Base-by-base conservation (phyloP, 345 rosid genomes). In the Geranium brycei region DNA sequence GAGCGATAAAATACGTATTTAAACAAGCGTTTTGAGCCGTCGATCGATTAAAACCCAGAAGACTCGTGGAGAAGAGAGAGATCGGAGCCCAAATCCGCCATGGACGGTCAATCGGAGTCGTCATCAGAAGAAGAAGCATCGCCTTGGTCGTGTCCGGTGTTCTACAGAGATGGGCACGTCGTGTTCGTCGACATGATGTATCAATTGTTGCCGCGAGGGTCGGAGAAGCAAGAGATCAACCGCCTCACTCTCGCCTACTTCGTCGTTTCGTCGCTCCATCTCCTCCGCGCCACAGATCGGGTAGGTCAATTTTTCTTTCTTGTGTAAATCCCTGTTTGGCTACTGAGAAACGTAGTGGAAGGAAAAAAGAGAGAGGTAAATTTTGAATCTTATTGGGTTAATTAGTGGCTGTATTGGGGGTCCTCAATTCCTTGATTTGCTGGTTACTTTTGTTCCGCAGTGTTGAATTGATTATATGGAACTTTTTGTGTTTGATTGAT, bases 181-280 rank as follows among this genome's bases (percentile, higher is more conserved):
- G 30, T 72, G 35, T 93, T 56, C 79, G 60, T 86, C 60, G 65
- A 75, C 83, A 86, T 86, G 99, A 85, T 88, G 96, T 88, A 85
- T 75, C 75, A 80, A 70, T 31, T 86, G 81, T 64, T 93, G 61
- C 92, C 97, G 0, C n/a, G 65, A 58, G 75, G 82, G 55, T 86
- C 85, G 51, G 96, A 93, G 77, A 66, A 83, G 0, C 96, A 88
- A 76, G 99, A 93, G 87, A 82, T 83, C 85, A 90, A 85, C 71
- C 96, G 77, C 60, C 81, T 93, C 62, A 86, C 97, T 4, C 95
- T 93, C 57, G 92, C 95, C 58, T 81, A 86, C 72, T 88, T 88
- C 74, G 79, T 73, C 59, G 77, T 93, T 81, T 93, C 92, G 32
- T 91, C 95, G 38, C 96, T 93, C 71, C 84, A 79, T 73, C 75